Percentiles rank a stretch among this genome's conserved stretches.
These are phyloP conservation scores for Hirschioporus abietinus DNA, from an alignment of 768 basidiomycete species.

Conservation along the genomic window DNA sequence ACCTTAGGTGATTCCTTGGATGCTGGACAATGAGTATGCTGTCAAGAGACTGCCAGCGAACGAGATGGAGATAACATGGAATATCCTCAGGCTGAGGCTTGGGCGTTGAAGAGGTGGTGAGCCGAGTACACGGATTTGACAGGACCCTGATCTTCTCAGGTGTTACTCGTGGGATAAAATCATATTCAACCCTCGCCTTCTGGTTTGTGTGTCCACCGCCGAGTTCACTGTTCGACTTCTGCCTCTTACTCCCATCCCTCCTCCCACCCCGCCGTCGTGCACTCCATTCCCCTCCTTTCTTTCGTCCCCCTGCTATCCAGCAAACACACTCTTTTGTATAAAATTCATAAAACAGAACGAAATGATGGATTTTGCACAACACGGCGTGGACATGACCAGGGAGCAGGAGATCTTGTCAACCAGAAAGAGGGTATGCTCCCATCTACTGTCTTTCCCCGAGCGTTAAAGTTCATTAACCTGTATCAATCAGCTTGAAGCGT, in stretches of 20 bases:
- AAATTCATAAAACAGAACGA: conserved; percentile 11
- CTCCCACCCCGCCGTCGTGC: conserved; percentile 1
- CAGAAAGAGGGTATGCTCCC: conserved; percentile 35
- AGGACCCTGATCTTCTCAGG: conserved; percentile 1
- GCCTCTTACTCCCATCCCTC: conserved; percentile 7
- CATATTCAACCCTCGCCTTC: background rate
- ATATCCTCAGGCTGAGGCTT: background rate
- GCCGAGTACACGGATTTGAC: background rate
- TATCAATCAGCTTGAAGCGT: conserved; percentile 57
- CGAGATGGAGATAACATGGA: background rate
- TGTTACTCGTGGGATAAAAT: background rate
- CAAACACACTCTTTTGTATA: conserved; percentile 21
- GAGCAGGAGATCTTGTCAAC: conserved; percentile 31
- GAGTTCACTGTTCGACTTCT: conserved; percentile 5
- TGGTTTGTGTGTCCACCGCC: background rate
- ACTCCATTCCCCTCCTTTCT: conserved; percentile 30
- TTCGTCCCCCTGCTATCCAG: conserved; percentile 25
- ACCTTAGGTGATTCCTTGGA: no score
- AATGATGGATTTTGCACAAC: conserved; percentile 18
- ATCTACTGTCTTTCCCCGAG: conserved; percentile 6
- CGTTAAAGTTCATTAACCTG: background rate
- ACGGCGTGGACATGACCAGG: conserved; percentile 22
- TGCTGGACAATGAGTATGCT: no score
- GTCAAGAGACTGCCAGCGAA: no score
- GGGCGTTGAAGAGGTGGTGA: background rate